Base-by-base conservation (phyloP, 352 stramenopile genomes). In the Globisporangium spinosum region DNA sequence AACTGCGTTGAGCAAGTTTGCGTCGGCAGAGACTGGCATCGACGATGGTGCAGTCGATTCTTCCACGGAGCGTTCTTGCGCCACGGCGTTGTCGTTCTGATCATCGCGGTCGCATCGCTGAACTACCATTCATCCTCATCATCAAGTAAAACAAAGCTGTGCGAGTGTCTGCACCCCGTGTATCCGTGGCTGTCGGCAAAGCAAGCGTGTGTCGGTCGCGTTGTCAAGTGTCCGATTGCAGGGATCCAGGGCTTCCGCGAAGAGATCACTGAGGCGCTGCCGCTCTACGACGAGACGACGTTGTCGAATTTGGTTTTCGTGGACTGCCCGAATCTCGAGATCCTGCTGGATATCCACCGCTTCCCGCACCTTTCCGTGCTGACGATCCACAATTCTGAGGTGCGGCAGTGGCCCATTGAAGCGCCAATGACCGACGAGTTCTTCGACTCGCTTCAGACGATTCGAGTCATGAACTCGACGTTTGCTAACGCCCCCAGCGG, bases 51-150 rank as follows among this genome's bases (percentile, higher is more conserved):
- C 9, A 29, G 49, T 5, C 49, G 49, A 8, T 23, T 59, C 15
- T 38, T 59, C 6, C 54, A 40, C 15, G 25, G 54, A 12, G 15
- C 29, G 25, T 40, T 60, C 12, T 32, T 67, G 25, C 22, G 60
- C 3, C 51, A 60, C 27, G 61, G 61, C 22, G 10, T 51, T 45
- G 29, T 34, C 2, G 49, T 67, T 7, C 35, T 67, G n/a, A 17
- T 13, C 29, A 60, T 67, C 35, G 60, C 49, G n/a, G 25, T 54
- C 32, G 27, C 38, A 8, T 53, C 58, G 22, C 13, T 59, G 25
- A 1, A 40, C 23, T 9, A 32, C 15, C n/a, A 17, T 58, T 35
- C 53, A 12, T 35, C 54, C 3, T 35, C 13, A 8, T 38, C n/a
- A 6, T 47, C 40, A 47, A 47, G 15, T 2, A 47, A 47, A 47